phyloP scores from a whole-genome alignment of 257 asterid species.

The Solanum chiquidenum region DNA sequence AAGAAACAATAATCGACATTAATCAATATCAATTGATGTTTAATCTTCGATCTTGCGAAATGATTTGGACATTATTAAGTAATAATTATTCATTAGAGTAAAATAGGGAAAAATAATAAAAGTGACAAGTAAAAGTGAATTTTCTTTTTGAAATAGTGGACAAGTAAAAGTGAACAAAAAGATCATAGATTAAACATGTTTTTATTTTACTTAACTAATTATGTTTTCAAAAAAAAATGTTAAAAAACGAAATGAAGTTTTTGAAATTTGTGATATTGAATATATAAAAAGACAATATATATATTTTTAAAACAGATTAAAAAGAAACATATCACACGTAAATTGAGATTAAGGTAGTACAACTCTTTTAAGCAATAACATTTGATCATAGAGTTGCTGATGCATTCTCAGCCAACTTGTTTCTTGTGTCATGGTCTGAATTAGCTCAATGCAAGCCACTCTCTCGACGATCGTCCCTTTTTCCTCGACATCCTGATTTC shows the following conservation, averaged over 20 bases:
- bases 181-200: background rate
- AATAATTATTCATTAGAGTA: background rate
- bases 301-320: no score
- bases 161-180: no score
- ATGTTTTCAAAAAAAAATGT: background rate
- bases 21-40: no score
- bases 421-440: conserved; percentile 60
- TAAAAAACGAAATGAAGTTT: background rate
- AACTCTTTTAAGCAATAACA: background rate
- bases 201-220: background rate
- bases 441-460: conserved; percentile 28
- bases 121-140: background rate
- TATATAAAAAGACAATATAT: background rate
- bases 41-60: no score
- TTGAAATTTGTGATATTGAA: background rate
- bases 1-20: no score
- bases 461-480: conserved; percentile 48
- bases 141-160: no score
- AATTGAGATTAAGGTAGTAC: no score
- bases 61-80: no score
- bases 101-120: no score
- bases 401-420: conserved; percentile 72
- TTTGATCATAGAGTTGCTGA: conserved; percentile 65
- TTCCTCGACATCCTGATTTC: conserved; percentile 31
- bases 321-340: background rate